A percentile compares a stretch with the other conserved stretches of the same genome.
These are phyloP conservation scores for Diaporthe citrichinensis DNA, from an alignment of 2,329 filamentous ascomycete species.

Conservation along the genomic window DNA sequence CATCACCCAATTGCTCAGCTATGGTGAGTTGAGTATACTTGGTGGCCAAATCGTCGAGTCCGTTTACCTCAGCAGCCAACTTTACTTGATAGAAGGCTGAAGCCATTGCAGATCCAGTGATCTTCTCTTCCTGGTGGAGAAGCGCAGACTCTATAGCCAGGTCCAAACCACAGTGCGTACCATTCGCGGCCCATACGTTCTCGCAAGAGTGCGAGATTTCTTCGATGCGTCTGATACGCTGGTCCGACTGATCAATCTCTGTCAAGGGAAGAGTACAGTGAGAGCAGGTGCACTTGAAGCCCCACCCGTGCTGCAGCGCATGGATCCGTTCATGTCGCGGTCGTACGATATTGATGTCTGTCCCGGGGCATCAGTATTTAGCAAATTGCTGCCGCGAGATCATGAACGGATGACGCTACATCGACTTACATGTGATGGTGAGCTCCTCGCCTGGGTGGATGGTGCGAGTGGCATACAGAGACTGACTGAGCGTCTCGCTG, in stretches of 20 bases:
- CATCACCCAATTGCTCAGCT: slow-evolving; percentile 2
- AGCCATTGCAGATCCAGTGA: not conserved
- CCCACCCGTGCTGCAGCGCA: not conserved
- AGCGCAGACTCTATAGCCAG: not conserved
- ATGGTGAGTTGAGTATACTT: slow-evolving; percentile 12
- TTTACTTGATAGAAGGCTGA: not conserved
- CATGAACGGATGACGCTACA: not conserved
- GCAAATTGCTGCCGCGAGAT: not conserved
- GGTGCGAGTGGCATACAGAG: not conserved
- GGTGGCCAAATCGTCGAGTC: not conserved
- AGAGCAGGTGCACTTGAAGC: slow-evolving; percentile 18
- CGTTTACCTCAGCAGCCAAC: slow-evolving; percentile 4
- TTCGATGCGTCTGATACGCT: not conserved
- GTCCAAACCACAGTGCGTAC: slow-evolving; percentile 10
- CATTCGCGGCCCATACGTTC: not conserved
- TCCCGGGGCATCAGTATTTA: not conserved
- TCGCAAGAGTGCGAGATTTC: not conserved
- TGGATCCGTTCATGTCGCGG: not conserved
- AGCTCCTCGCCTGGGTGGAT: slow-evolving; percentile 17
- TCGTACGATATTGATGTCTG: not conserved
- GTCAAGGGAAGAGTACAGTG: slow-evolving; percentile 12
- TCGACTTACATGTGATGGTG: slow-evolving; percentile 17
- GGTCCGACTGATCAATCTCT: slow-evolving; percentile 7
- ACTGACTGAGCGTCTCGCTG: slow-evolving; percentile 15
- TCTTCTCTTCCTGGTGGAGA: slow-evolving; percentile 7